Evolutionary conservation across 495 filamentous ascomycete species (phyloP), one percentile per base, ranked within the genome.

Genomic region (Aspergillus incahuasiensis): DNA sequence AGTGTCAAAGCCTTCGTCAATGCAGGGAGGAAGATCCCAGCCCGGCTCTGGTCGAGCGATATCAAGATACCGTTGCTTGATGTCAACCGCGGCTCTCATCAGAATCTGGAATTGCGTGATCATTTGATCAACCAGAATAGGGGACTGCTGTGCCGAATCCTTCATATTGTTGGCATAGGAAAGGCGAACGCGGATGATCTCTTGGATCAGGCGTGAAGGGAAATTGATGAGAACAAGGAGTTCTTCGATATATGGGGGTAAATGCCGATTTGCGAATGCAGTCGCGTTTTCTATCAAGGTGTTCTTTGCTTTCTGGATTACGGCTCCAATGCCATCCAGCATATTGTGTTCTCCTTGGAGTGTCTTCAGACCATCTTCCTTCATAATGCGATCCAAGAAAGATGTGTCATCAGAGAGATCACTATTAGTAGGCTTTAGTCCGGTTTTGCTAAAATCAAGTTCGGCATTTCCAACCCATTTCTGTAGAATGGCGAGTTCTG

Each of bases 231-330:
- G 76, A 5, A 90, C 95, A 20, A 97, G 82, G 18, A 98, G 78
- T 62, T 98, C 94, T 65, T 98, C 95, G 54, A 97, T 96, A 64
- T 97, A 98, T 2, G 92, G 92, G 9, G 94, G 94, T 19, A 98
- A 76, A 74, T 97, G 94, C 15, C 94, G 87, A 52, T 91, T 89
- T 28, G 87, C 83, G 69, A 97, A 98, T 3, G 82, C 82, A 52
- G 87, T 83, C 6, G 90, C 86, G 66, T 96, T 97, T 57, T 84
- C 75, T 54, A 98, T 96, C 48, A 97, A 75, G 1, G 91, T 97
- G 35, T 80, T 82, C 69, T 98, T 98, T 24, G 95, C 92, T 70
- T 98, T 98, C 48, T 82, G 74, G 61, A 97, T 96, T 41, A 96
- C 91, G 51, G 78, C 80, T 11, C 87, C 84, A 32, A 97, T 83